Evolutionary conservation across 768 basidiomycete genomes (phyloP).

Genomic region (Boletus rubescentipes): DNA sequence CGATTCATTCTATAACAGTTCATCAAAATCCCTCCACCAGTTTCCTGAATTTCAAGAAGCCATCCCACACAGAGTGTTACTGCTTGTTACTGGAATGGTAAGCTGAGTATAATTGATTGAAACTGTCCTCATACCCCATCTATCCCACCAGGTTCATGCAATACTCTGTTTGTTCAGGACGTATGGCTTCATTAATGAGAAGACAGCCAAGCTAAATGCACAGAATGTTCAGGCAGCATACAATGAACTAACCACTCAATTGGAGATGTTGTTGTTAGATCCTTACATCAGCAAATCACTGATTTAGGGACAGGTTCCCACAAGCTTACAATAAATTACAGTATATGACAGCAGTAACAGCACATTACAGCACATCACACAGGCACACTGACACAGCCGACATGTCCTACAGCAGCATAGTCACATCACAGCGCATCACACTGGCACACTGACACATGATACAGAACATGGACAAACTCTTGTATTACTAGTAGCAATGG

Average conservation of each 20-base stretch:
- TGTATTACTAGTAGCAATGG: too few species aligned
- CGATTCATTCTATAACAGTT: neutral
- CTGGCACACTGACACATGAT: too few species aligned
- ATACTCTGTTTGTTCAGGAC: neutral
- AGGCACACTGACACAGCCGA: too few species aligned
- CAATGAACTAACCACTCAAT: neutral
- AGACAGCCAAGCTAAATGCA: neutral
- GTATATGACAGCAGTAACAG: too few species aligned
- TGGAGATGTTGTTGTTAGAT: neutral
- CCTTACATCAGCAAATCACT: too few species aligned
- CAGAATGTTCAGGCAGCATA: neutral
- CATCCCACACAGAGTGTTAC: neutral
- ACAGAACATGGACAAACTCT: too few species aligned
- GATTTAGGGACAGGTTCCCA: too few species aligned
- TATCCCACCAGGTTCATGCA: neutral
- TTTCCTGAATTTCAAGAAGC: neutral
- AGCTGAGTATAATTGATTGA: neutral
- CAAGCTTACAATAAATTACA: too few species aligned
- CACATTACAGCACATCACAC: too few species aligned
- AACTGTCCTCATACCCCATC: neutral
- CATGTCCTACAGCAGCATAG: too few species aligned
- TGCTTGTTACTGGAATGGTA: neutral
- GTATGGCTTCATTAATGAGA: neutral
- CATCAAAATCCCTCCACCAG: neutral
- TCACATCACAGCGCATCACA: too few species aligned